These are phyloP conservation scores for Acanthamoeba healyi DNA, from an alignment of 208 protist genomes.

Conservation along the genomic window DNA sequence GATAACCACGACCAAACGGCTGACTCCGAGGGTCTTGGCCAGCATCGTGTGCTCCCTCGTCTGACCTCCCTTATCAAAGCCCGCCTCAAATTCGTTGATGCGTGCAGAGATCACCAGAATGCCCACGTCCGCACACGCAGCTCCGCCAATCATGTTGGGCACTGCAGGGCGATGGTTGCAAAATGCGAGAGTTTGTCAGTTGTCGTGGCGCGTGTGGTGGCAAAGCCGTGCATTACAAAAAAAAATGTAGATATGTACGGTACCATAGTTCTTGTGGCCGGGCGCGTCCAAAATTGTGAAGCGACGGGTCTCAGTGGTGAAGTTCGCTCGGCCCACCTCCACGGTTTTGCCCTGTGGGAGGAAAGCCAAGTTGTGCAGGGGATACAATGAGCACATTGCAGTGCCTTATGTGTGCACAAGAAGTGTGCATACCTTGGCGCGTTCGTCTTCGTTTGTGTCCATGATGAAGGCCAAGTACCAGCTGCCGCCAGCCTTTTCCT, in stretches of 20 bases:
- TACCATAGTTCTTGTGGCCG: conserved; percentile 97
- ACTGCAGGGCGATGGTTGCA: too few relatives aligned
- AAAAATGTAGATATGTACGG: too few relatives aligned
- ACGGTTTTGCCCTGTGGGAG: conserved; percentile 96
- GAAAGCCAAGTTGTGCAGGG: background rate
- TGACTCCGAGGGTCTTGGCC: conserved; percentile 98
- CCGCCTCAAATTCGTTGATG: conserved; percentile 99
- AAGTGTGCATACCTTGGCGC: conserved; percentile 75
- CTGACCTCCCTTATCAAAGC: conserved; percentile 99
- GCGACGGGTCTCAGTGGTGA: conserved; percentile 95
- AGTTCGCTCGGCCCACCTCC: conserved; percentile 97
- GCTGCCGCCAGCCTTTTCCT: conserved; percentile 96
- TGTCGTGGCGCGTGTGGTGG: too few relatives aligned
- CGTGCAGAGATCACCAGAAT: conserved; percentile 98
- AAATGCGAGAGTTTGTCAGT: too few relatives aligned
- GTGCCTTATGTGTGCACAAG: background rate
- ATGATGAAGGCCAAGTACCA: conserved; percentile 99
- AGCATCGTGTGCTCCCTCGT: conserved; percentile 99
- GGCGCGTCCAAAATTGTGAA: conserved; percentile 99
- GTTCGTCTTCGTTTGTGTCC: conserved; percentile 95
- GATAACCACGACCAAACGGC: conserved; percentile 97
- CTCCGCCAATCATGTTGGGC: conserved; percentile 99
- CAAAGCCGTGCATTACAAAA: too few relatives aligned
- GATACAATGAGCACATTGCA: background rate
- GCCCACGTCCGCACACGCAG: conserved; percentile 98